phyloP scores from a whole-genome alignment of 2,329 filamentous ascomycete species.

The Colletotrichum brevisporum region DNA sequence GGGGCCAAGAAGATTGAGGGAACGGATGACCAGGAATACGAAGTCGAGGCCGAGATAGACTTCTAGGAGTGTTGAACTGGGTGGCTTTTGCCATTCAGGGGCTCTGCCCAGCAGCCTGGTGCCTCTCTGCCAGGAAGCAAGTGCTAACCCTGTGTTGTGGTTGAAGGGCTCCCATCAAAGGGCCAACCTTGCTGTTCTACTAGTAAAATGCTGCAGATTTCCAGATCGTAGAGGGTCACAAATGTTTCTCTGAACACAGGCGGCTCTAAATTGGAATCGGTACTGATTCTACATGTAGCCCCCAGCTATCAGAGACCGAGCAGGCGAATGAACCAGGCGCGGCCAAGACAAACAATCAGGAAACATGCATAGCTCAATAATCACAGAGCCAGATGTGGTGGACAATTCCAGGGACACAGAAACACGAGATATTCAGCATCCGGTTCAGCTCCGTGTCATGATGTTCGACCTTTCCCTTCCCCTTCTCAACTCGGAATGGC shows the following conservation, averaged over 20 bases:
- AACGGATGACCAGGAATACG: conserved; percentile 67
- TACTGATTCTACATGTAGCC: background rate
- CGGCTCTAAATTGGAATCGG: background rate
- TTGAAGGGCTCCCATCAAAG: background rate
- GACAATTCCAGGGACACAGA: background rate
- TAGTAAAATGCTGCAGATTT: background rate
- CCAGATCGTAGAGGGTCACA: background rate
- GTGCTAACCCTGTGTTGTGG: background rate
- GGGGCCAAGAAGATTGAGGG: conserved; percentile 78
- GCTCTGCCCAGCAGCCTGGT: too few species aligned
- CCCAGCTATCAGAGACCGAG: background rate
- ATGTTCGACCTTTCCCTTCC: background rate
- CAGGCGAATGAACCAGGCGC: background rate
- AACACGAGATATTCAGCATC: background rate
- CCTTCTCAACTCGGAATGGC: too few species aligned
- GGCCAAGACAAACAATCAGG: background rate
- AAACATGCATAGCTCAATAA: background rate
- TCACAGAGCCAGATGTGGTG: background rate
- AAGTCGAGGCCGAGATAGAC: conserved; percentile 65
- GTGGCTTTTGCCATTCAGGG: background rate
- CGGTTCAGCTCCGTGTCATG: background rate
- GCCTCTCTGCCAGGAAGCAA: background rate
- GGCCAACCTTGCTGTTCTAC: background rate
- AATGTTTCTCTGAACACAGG: too few species aligned
- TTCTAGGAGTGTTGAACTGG: conserved; percentile 47